Evolutionary conservation across 2,329 filamentous ascomycete species (phyloP).

Genomic region (Cercospora brassicicola): DNA sequence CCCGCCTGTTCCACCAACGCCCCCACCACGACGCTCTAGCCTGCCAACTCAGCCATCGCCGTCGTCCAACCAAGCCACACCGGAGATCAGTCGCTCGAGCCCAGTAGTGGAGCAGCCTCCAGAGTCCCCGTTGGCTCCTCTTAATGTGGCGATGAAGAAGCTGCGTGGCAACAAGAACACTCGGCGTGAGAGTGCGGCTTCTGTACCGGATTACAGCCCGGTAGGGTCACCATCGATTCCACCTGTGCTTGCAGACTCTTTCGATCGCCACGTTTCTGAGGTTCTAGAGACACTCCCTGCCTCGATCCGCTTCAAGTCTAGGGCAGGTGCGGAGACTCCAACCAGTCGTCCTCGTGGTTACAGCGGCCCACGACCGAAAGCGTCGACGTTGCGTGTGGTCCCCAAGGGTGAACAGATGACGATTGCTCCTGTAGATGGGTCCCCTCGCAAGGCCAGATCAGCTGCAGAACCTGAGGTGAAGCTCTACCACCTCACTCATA

Average conservation of each 20-base stretch:
- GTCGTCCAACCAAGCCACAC: neutral
- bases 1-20: constrained; percentile 3
- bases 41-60: constrained; percentile 18
- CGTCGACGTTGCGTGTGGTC: constrained; percentile 9
- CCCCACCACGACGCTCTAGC: neutral
- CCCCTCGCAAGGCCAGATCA: constrained; percentile 31
- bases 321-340: constrained; percentile 47
- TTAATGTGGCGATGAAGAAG: constrained; percentile 48
- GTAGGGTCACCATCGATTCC: neutral
- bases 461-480: constrained; percentile 65
- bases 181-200: constrained; percentile 11
- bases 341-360: constrained; percentile 24
- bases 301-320: constrained; percentile 70
- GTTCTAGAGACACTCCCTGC: constrained; percentile 48
- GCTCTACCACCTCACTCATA: constrained; percentile 85
- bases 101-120: constrained; percentile 12
- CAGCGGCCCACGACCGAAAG: constrained; percentile 26
- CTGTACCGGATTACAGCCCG: neutral
- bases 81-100: constrained; percentile 4
- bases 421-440: constrained; percentile 41
- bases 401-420: constrained; percentile 29
- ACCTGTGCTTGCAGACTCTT: constrained; percentile 41
- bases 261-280: constrained; percentile 56
- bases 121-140: constrained; percentile 36
- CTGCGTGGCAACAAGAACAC: constrained; percentile 32